These are phyloP conservation scores for Seminavis robusta DNA, from an alignment of 108 stramenopile genomes.

Conservation along the genomic window DNA sequence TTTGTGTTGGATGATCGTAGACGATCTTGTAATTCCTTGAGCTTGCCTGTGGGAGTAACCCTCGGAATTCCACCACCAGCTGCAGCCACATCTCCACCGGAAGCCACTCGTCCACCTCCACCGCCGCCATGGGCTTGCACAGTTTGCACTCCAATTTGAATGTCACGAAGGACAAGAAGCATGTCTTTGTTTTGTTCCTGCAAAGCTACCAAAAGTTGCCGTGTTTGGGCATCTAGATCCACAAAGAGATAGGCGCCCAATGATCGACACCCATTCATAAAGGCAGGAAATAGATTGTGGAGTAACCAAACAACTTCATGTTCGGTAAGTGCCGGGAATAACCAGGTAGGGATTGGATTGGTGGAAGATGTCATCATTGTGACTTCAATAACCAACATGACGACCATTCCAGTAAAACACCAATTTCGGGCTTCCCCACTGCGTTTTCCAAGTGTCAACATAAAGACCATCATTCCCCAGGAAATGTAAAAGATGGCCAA, in stretches of 20 bases:
- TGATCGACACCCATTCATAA: slow-evolving; percentile 97
- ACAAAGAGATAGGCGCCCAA: slow-evolving; percentile 90
- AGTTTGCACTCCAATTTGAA: slow-evolving; percentile 87
- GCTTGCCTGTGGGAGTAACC: slow-evolving; percentile 85
- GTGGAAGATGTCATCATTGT: slow-evolving; percentile 80
- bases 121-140: slow-evolving; percentile 58
- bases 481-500: slow-evolving; percentile 90
- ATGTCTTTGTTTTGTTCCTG: slow-evolving; percentile 95
- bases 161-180: slow-evolving; percentile 88
- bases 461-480: slow-evolving; percentile 93
- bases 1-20: slow-evolving; percentile 72
- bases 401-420: slow-evolving; percentile 91
- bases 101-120: slow-evolving; percentile 38
- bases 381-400: slow-evolving; percentile 92
- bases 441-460: slow-evolving; percentile 91
- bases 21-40: slow-evolving; percentile 81
- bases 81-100: slow-evolving; percentile 14
- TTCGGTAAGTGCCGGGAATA: slow-evolving; percentile 88
- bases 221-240: slow-evolving; percentile 88
- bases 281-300: slow-evolving; percentile 95
- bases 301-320: slow-evolving; percentile 86
- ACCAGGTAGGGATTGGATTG: slow-evolving; percentile 88
- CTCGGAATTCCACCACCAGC: slow-evolving; percentile 17
- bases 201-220: slow-evolving; percentile 84
- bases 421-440: slow-evolving; percentile 83